Evolutionary conservation across 2,329 filamentous ascomycete genomes (phyloP), one percentile per base, ranked within the genome.

Genomic region (Eurotiales sp.): DNA sequence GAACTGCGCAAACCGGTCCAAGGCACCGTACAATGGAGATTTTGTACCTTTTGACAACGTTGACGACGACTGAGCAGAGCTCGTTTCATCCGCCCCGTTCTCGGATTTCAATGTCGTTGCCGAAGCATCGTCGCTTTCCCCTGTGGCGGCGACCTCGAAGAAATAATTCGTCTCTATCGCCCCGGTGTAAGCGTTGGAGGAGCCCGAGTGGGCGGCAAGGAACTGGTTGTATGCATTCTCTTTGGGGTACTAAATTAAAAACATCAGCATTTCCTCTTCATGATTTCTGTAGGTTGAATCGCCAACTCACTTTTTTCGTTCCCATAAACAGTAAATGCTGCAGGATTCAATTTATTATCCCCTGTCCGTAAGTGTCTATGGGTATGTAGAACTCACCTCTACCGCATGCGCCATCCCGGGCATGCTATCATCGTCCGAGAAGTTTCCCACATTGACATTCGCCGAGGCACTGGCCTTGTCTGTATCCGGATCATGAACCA

Each of bases 191-290:
- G 93, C 93, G 69, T 99, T 99, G 23, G 91, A 96, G 64, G 86
- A 84, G 50, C 93, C 93, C 8, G 90, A 95, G 68, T 96, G 87
- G 54, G 88, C 81, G 46, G 90, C 88, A 49, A 99, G 82, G 68
- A 95, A 99, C 66, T 92, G 86, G 64, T 89, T 90, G 76, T 99
- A 99, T 58, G 88, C 92, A 70, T 99, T 97, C 72, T 96, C 92
- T 66, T 86, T 82, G 0, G 93, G 93, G 64, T 93, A 99, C 82
- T 87, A 64, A 14, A 11, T 3, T 3, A 15, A 22, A 36, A 52
- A 15, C 6, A 12, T 45, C 42, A 45, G 42, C 15, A 41, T 23
- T 14, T 14, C 14, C n/a, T 36, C 12, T 15, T 12, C 14, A 5
- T 12, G 3, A 22, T 41, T 1, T 11, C 7, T 25, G 10, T 6